Base-by-base conservation (phyloP, 345 rosid species). In the Boechera retrofracta region DNA sequence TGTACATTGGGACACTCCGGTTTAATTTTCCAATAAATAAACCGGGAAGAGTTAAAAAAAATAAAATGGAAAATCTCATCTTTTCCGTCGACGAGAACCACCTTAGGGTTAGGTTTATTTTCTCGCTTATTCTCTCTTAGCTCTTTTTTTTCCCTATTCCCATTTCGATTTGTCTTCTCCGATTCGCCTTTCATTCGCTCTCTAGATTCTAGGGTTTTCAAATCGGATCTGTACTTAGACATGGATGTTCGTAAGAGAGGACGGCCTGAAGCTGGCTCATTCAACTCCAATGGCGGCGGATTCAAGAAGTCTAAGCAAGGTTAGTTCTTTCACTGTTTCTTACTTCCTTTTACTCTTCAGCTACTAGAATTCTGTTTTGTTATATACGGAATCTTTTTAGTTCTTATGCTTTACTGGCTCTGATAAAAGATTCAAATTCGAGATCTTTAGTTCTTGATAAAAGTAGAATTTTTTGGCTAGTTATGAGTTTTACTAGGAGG, bases 231-330 rank as follows among this genome's bases (percentile, higher is more conserved):
- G 62, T 48, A 38, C 9, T 79, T 54, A 36, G 54, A 24, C 55
- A 89, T 88, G 97, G 96, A 87, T 72, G 61, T 68, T 38, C 89
- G 94, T 59, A 93, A 93, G 82, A 86, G 98, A 83, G 89, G 87
- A 69, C 86, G 92, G 70, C 38, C 80, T 48, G 91, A 87, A 42
- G 82, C 82, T 78, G 84, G 87, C 48, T 65, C 78, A 33, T 81
- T 80, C 75, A 79, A 79, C 71, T 81, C 81, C 56, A 93, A 91
- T 86, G 97, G 98, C 44, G 77, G 81, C 53, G 90, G 90, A 63
- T 31, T 76, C 64, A 93, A 92, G 88, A 90, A 82, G 84, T 56
- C 83, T 56, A 91, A 81, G 82, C 89, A 83, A 82, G 98, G 83
- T 80, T 80, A 56, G 80, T 54, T 64, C 72, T 79, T 49, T 54